phyloP scores from a whole-genome alignment of 805 yeast species.

The Zygosaccharomyces siamensis region DNA sequence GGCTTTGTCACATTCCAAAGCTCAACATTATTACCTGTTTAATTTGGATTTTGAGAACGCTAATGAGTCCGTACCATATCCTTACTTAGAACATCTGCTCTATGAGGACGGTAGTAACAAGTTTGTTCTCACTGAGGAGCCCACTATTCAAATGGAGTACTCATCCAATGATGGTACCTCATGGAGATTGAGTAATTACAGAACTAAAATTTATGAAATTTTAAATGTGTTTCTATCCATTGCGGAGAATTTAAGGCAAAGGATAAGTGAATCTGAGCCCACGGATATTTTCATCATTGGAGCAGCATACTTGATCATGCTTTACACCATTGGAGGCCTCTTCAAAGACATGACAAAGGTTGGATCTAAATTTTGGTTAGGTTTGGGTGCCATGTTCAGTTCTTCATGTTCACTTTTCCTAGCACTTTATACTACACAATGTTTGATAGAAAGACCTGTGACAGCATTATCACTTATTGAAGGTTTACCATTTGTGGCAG shows the following conservation, averaged over 20 bases:
- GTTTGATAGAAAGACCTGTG: constrained; percentile 53
- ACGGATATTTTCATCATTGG: constrained; percentile 78
- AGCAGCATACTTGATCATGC: constrained; percentile 81
- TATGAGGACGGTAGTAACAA: constrained; percentile 22
- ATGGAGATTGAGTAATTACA: constrained; percentile 57
- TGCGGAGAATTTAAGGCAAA: constrained; percentile 36
- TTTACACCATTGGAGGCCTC: constrained; percentile 70
- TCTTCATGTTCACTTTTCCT: constrained; percentile 79
- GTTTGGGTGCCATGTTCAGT: constrained; percentile 67
- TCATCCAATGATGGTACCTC: constrained; percentile 41
- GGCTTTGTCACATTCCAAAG: constrained; percentile 11
- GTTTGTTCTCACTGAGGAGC: constrained; percentile 25
- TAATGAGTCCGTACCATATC: constrained; percentile 15
- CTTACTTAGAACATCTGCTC: constrained; percentile 31
- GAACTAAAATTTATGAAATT: constrained; percentile 51
- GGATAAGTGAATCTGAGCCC: constrained; percentile 69
- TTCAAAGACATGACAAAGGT: constrained; percentile 68
- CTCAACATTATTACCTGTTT: constrained; percentile 32
- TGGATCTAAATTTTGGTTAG: constrained; percentile 87
- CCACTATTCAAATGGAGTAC: constrained; percentile 19
- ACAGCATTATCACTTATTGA: constrained; percentile 75
- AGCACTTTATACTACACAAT: constrained; percentile 62
- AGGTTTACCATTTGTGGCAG: constrained; percentile 89
- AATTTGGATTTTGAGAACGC: constrained; percentile 27
- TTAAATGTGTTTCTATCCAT: constrained; percentile 46